Base-by-base conservation (phyloP, 495 filamentous ascomycete species). In the Penicillium simplicissimum region DNA sequence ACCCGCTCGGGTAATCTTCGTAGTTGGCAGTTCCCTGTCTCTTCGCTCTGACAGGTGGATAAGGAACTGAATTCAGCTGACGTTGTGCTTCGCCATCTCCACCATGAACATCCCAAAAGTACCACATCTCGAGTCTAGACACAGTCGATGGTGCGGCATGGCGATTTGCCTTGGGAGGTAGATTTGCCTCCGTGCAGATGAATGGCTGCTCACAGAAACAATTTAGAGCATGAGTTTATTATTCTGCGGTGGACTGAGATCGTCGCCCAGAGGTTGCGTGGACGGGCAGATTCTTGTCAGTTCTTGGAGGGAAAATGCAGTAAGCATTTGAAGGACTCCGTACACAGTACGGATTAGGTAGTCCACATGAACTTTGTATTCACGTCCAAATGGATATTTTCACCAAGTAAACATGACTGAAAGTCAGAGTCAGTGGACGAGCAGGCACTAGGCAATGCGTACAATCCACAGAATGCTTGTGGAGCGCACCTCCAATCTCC, bases 1-100 rank as follows among this genome's bases (percentile, higher is more conserved):
- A 49, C 45, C 45, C 45, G 21, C 23, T 13, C 45, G 31, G 45
- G 45, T 28, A 52, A 15, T 28, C 48, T 59, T 48, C 55, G 36
- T 47, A 40, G 57, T 54, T 17, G 23, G 25, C 25, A 54, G 28
- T 40, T 31, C 58, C 58, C 58, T 60, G 48, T 35, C 37, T 8
- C 7, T 43, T 11, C n/a, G 40, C 21, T 14, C 8, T 60, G 43
- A 25, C 37, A 60, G 58, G 58, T 23, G 23, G 23, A 25, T 19
- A 19, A 34, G 4, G 40, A 33, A 49, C 45, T 42, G 40, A 54
- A 21, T 11, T 28, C 58, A 54, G 36, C 58, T 59, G 23, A 8
- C 23, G 14, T 14, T 33, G 48, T 52, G 25, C 25, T 6, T 28
- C 8, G 15, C 25, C 25, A 52, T 33, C 48, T 19, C 25, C 23